Base-by-base conservation (phyloP, 73 alveolate species). In the Paramecium bursaria region DNA sequence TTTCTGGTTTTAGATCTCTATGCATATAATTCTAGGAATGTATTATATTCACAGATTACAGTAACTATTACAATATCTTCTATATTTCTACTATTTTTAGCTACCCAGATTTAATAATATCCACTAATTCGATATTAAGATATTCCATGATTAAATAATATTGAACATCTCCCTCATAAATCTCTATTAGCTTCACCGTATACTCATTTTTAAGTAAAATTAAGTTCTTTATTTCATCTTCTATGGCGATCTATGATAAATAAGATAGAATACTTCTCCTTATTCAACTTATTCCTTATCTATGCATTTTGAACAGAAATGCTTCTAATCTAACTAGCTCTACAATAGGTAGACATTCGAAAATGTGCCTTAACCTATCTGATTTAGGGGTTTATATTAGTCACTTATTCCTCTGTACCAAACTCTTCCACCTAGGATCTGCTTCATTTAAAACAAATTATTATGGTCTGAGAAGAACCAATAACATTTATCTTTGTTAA, bases 1-100 rank as follows among this genome's bases (percentile, higher is more conserved):
- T 67, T 35, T 67, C 82, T 14, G 82, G 82, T 67, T 67, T 67
- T 67, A 67, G 27, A 39, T 67, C 82, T 67, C 82, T 67, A 67
- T 67, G 82, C 82, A 67, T 67, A 21, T 35, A 67, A 3, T 57
- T 57, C 9, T 67, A 25, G 15, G 3, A 22, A 42, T 67, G 82
- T 35, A 67, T 67, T 2, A 35, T 19, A 7, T 31, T 19, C 44
- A 67, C 54, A 15, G 47, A 29, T 39, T 42, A 21, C 11, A 42
- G 42, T 31, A 67, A 19, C 44, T 67, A 35, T 35, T 42, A 39
- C 5, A 67, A 42, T 33, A 67, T 67, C 1, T 21, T 33, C 4
- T 67, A 35, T 2, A 67, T 42, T 21, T 67, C 82, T 7, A 7
- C 49, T 19, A 14, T 67, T 19, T 31, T 17, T 13, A 67, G 21